Evolutionary conservation across 1,139 yeast species (phyloP).

Genomic region (Ogataea hybrid): DNA sequence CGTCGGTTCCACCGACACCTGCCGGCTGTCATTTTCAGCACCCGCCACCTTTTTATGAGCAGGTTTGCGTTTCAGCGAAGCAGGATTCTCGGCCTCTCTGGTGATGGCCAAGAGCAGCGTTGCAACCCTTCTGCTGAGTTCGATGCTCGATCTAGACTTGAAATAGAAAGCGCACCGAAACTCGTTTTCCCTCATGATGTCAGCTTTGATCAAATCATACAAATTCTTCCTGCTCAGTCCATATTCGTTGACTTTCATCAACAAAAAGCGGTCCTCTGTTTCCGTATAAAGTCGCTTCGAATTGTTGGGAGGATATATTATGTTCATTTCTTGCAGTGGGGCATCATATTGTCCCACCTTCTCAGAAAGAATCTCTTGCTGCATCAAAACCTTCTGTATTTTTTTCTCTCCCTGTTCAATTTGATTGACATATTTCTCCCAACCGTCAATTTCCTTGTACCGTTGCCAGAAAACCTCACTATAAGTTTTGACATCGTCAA

Average conservation of each 20-base stretch:
- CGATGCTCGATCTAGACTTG: constrained; percentile 80
- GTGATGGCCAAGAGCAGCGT: constrained; percentile 77
- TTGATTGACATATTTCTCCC: constrained; percentile 80
- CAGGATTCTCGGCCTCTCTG: constrained; percentile 75
- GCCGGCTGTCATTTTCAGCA: constrained; percentile 23
- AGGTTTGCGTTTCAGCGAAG: constrained; percentile 41
- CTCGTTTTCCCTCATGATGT: constrained; percentile 66
- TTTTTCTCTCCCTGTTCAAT: constrained; percentile 89
- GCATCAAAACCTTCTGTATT: constrained; percentile 58
- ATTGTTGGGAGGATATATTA: constrained; percentile 90
- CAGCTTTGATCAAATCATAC: constrained; percentile 74
- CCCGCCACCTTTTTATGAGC: constrained; percentile 16
- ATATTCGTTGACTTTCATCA: constrained; percentile 68
- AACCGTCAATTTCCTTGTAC: constrained; percentile 73
- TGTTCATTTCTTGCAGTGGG: constrained; percentile 73
- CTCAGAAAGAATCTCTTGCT: constrained; percentile 59
- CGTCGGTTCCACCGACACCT: constrained; percentile 25
- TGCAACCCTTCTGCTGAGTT: constrained; percentile 75
- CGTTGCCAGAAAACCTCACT: constrained; percentile 73
- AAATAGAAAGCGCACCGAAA: constrained; percentile 92
- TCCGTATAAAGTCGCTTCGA: constrained; percentile 83
- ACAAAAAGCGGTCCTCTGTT: constrained; percentile 79
- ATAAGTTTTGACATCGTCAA: constrained; percentile 68
- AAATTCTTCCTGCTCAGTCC: constrained; percentile 74
- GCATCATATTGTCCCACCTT: constrained; percentile 64